These are phyloP conservation scores for Monosporascus sp. DNA, from an alignment of 2,329 filamentous ascomycete species.

Conservation along the genomic window DNA sequence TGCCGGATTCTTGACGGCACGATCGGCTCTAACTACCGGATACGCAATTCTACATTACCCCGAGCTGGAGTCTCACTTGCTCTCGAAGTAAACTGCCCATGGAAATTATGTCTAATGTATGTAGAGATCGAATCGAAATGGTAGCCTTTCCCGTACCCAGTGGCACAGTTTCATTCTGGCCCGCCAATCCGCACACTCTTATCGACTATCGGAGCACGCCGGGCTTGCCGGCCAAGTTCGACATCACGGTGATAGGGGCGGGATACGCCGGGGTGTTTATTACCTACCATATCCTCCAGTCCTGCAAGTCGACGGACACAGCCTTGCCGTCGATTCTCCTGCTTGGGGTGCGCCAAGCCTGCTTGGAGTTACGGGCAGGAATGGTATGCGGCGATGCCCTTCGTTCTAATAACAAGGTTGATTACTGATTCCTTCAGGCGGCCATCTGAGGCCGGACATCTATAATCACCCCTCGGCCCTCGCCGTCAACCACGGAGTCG, in stretches of 20 bases:
- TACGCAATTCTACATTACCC: too few relatives aligned
- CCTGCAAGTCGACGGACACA: constrained; percentile 3
- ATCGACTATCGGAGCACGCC: constrained; percentile 35
- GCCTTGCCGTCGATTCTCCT: constrained; percentile 20
- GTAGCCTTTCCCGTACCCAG: constrained; percentile 18
- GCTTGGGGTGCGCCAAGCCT: constrained; percentile 30
- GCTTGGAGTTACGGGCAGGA: constrained; percentile 33
- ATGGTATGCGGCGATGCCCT: constrained; percentile 19
- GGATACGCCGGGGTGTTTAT: constrained; percentile 41
- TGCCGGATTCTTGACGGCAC: not conserved
- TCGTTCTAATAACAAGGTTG: not conserved
- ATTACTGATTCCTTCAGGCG: constrained; percentile 5
- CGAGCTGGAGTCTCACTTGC: too few relatives aligned
- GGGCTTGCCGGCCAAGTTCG: constrained; percentile 31
- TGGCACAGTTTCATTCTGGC: constrained; percentile 36
- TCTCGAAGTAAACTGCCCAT: too few relatives aligned
- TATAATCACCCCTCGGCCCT: constrained; percentile 21
- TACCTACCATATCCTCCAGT: constrained; percentile 34
- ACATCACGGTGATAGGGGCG: constrained; percentile 42
- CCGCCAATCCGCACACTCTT: constrained; percentile 31
- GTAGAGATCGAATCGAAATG: not conserved
- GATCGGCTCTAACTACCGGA: too few relatives aligned
- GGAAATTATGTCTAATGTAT: not conserved
- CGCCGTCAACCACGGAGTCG: constrained; percentile 17
- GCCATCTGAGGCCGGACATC: constrained; percentile 31